Conservation (phyloP, 495 filamentous ascomycete genomes). For the Astrothelium macrocarpum region DNA sequence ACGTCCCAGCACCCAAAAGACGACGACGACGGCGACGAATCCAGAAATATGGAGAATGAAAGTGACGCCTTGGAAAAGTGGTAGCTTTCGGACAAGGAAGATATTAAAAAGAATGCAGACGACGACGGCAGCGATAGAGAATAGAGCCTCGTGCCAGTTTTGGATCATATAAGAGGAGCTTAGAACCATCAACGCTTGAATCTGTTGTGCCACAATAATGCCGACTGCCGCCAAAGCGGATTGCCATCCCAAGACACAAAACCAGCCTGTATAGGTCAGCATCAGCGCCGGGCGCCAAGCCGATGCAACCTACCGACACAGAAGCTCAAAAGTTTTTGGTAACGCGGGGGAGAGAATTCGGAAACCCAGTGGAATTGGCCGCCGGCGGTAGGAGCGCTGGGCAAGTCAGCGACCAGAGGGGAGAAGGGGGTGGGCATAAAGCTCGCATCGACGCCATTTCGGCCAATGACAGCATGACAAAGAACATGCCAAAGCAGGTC, state of each 20-base stretch:
- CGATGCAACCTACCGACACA: conserved; percentile 1
- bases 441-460: conserved; percentile 37
- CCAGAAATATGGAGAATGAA: conserved; percentile 8
- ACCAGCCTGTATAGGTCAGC: conserved; percentile 13
- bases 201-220: conserved; percentile 7
- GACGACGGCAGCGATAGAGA: conserved; percentile 13
- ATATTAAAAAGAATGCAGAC: conserved; percentile 17
- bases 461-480: conserved; percentile 31
- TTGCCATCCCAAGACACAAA: conserved; percentile 15
- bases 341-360: conserved; percentile 14
- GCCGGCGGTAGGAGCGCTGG: conserved; percentile 11
- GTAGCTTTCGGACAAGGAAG: conserved; percentile 13
- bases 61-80: conserved; percentile 10
- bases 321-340: conserved; percentile 16
- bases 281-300: not conserved
- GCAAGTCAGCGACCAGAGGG: not conserved
- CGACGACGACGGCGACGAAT: conserved; percentile 12
- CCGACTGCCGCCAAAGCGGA: not conserved
- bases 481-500: conserved; percentile 30
- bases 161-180: conserved; percentile 10
- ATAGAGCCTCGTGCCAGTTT: conserved; percentile 11
- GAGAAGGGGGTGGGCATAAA: not conserved
- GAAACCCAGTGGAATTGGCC: conserved; percentile 21
- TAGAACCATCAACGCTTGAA: conserved; percentile 4
- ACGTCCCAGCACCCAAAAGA: conserved; percentile 13